Evolutionary conservation across 768 basidiomycete genomes (phyloP), one percentile per base, ranked within the genome.

Genomic region (Rhodotorula sphaerocarpa): DNA sequence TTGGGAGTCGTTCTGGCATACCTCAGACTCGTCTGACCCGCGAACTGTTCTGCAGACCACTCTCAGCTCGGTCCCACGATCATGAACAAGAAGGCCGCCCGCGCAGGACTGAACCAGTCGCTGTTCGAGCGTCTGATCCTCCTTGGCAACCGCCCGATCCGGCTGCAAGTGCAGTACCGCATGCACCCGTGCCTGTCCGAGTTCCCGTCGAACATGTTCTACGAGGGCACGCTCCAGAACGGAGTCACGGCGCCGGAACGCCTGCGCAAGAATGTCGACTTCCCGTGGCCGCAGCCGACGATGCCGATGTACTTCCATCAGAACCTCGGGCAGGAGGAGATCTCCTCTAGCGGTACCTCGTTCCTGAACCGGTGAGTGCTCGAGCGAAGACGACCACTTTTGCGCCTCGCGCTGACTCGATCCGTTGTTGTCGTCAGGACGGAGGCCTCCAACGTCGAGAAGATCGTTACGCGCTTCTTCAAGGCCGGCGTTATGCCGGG

Each of bases 241-340:
- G 95, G 95, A 75, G 95, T 99, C 57, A 99, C 95, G 16, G 95
- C 95, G 21, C 95, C 95, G 7, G 95, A 99, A 75, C 83, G 95
- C 44, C 79, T 99, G 66, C 82, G 92, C 78, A 96, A 93, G 81
- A 93, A 96, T 69, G 92, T 97, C 45, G 95, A 97, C 75, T 99
- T 97, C 78, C 95, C 95, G 0, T 97, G 95, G 95, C 95, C 95
- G 10, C 83, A 88, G 44, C 86, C 88, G 21, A 90, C 93, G 71
- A 93, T 90, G 1, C 95, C 95, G 21, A 97, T 99, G 93, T 96
- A 96, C 79, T 99, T 97, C 79, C 96, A 99, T 77, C 93, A 97
- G 81, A 99, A 99, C 73, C 77, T 99, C 52, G 95, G 95, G 1
- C 93, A 96, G 71, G 95, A 99, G 73, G 95, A 99, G 74, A 99